Base-by-base conservation (phyloP, 768 basidiomycete species). In the Mycena maculata region DNA sequence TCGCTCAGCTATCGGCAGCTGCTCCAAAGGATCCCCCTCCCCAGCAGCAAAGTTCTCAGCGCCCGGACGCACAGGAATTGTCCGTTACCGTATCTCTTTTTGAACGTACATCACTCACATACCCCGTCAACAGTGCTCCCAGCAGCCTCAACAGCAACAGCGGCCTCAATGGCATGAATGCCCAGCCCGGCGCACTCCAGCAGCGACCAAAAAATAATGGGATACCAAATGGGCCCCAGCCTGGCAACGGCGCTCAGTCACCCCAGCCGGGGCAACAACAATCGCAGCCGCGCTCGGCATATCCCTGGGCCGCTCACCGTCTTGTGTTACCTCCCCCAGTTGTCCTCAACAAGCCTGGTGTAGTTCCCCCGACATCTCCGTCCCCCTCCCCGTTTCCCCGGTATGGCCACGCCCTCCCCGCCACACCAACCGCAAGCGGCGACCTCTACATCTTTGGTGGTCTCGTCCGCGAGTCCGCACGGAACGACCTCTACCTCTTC, bases 401-500 rank as follows among this genome's bases (percentile, higher is more conserved):
- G 44, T 99, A 99, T 75, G 98, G 97, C 27, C 94, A 98, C 75
- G 91, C 96, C 15, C 87, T 98, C 7, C 96, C 96, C 11, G 87
- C 92, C 7, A 87, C 85, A 10, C 87, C 93, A 2, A 91, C 90
- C 25, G 76, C 87, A n/a, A 85, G 84, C 8, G 98, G 98, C 10
- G 96, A 99, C 72, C 89, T 99, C 69, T 96, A 95, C 80, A 86
- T 99, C 68, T 99, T 99, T 71, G 98, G 98, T 67, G 98, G 98
- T 68, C 92, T 99, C 65, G 96, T 99, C 18, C 88, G 92, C 41
- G 97, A 99, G 76, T 81, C 87, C 11, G 91, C 96, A 36, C 87
- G 91, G 56, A 98, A 98, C 79, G 98, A 99, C 80, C 84, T 99
- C 30, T 99, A 97, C 78, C 82, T 93, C n/a, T 90, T 99, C 75